A percentile compares a stretch with the other conserved stretches of the same genome.
phyloP scores from a whole-genome alignment of 306 rosid genomes.

The Leucaena leucocephala region DNA sequence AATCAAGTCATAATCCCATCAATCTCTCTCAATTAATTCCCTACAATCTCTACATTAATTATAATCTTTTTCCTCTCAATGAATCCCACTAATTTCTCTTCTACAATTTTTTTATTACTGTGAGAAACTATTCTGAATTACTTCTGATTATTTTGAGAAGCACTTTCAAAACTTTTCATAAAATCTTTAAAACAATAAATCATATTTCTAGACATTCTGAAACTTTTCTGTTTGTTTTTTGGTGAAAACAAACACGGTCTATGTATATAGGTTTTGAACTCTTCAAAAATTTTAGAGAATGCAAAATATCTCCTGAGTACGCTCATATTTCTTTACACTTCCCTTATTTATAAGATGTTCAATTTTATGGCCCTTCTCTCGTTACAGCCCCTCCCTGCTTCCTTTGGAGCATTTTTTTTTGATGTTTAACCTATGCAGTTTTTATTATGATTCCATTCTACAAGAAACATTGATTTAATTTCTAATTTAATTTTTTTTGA shows the following conservation, averaged over 20 bases:
- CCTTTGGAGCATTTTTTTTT: not conserved
- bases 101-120: too few relatives aligned
- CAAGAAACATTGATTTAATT: conserved; percentile 13
- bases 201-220: not conserved
- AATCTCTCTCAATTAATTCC: too few relatives aligned
- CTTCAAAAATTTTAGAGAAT: not conserved
- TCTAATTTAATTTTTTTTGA: conserved; percentile 15
- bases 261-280: not conserved
- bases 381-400: not conserved
- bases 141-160: not conserved
- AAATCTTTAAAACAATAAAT: not conserved
- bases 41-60: too few relatives aligned
- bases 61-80: too few relatives aligned
- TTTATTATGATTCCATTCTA: conserved; percentile 13
- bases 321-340: conserved; percentile 7
- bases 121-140: not conserved
- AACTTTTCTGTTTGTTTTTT: not conserved
- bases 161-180: not conserved
- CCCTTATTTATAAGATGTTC: not conserved
- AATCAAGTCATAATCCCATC: too few relatives aligned
- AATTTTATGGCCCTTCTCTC: conserved; percentile 15
- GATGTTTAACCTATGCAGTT: not conserved
- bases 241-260: not conserved
- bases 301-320: not conserved
- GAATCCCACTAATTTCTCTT: too few relatives aligned